phyloP scores from a whole-genome alignment of 208 protist genomes.

The Trypanosoma scelopori region DNA sequence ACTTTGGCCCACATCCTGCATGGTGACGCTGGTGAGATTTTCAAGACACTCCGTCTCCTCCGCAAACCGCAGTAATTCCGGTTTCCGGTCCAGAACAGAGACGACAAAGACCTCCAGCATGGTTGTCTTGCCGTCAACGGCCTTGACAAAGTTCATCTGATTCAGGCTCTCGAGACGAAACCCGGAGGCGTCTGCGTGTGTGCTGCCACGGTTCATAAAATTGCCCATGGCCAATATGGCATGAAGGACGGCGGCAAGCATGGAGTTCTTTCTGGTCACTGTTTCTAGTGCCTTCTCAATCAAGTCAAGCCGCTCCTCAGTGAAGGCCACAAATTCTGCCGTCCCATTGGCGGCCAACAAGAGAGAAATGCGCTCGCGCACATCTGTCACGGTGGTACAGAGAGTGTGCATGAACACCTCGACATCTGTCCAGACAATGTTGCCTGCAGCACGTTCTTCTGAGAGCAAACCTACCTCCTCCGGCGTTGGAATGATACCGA shows the following conservation, averaged over 20 bases:
- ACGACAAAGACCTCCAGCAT: constrained; percentile 67
- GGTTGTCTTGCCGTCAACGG: constrained; percentile 71
- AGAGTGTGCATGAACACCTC: constrained; percentile 64
- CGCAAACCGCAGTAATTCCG: constrained; percentile 46
- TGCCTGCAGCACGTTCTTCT: constrained; percentile 39
- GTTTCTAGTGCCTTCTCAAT: constrained; percentile 49
- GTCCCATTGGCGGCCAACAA: constrained; percentile 58
- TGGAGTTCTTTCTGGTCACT: constrained; percentile 50
- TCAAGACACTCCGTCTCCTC: constrained; percentile 48
- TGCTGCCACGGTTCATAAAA: constrained; percentile 70
- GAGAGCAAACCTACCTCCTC: constrained; percentile 54
- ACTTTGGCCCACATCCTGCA: constrained; percentile 65
- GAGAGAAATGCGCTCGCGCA: constrained; percentile 69
- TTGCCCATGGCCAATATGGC: constrained; percentile 62
- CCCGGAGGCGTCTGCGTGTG: constrained; percentile 55
- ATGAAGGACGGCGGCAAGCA: constrained; percentile 55
- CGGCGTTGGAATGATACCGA: constrained; percentile 40
- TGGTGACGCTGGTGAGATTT: constrained; percentile 8
- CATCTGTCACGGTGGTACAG: constrained; percentile 50
- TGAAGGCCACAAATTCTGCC: constrained; percentile 38
- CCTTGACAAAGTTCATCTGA: constrained; percentile 73
- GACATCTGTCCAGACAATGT: constrained; percentile 57
- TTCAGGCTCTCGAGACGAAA: constrained; percentile 74
- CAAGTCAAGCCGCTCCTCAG: constrained; percentile 37
- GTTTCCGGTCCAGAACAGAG: constrained; percentile 37